These are phyloP conservation scores for Pyropia yezoensis DNA, from an alignment of 23 red algal genomes.

Conservation along the genomic window DNA sequence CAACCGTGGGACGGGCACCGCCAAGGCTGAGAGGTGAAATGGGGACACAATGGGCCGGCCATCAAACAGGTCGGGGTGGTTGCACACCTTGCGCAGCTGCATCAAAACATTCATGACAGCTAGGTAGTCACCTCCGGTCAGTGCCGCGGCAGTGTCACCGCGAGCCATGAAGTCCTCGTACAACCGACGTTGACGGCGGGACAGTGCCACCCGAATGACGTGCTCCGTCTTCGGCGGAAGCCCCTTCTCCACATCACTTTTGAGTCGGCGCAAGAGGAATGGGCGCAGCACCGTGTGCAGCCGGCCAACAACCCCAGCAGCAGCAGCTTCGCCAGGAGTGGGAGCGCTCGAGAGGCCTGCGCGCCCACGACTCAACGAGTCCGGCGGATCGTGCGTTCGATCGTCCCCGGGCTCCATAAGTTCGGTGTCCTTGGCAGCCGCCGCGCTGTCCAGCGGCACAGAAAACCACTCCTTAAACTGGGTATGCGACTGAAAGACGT, in stretches of 20 bases:
- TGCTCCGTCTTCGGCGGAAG: conserved; percentile 83
- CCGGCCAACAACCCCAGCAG: conserved; percentile 28
- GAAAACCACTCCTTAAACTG: conserved; percentile 91
- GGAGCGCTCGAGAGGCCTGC: too few species aligned
- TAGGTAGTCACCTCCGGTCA: conserved; percentile 57
- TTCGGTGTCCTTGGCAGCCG: not conserved
- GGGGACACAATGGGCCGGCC: conserved; percentile 63
- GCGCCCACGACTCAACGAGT: too few species aligned
- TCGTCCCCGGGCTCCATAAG: not conserved
- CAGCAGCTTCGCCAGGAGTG: conserved; percentile 2
- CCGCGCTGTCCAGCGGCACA: conserved; percentile 47
- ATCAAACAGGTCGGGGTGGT: conserved; percentile 94
- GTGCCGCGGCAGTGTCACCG: conserved; percentile 43
- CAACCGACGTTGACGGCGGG: conserved; percentile 78
- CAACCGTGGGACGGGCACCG: conserved; percentile 40
- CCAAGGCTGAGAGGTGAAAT: conserved; percentile 17
- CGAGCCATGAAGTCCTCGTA: conserved; percentile 92
- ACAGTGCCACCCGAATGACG: conserved; percentile 55
- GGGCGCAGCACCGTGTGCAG: conserved; percentile 82
- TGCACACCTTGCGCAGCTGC: conserved; percentile 98
- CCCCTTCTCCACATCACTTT: conserved; percentile 77
- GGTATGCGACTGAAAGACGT: conserved; percentile 76
- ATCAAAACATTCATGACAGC: conserved; percentile 93
- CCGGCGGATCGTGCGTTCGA: not conserved
- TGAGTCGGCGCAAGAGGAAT: conserved; percentile 90